Percentiles rank a stretch among this genome's conserved stretches.
These are phyloP conservation scores for Blastocystis hominis DNA, from an alignment of 352 stramenopile species.

Conservation along the genomic window DNA sequence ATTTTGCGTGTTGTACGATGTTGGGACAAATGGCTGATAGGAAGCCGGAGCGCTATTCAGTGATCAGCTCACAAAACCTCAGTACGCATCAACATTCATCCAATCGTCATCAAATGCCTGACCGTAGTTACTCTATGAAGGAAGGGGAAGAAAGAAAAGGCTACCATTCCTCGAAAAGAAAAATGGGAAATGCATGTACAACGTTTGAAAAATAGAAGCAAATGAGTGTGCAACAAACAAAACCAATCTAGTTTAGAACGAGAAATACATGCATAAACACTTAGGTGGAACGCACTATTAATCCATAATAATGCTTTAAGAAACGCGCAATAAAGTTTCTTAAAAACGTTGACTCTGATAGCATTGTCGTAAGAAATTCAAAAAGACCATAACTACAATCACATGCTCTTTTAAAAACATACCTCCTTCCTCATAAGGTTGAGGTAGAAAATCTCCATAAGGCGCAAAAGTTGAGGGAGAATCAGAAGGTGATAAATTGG, in stretches of 20 bases:
- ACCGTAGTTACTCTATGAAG: constrained; percentile 41
- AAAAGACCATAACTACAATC: constrained; percentile 30
- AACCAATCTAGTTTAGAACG: neutral
- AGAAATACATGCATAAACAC: neutral
- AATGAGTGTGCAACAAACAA: constrained; percentile 4
- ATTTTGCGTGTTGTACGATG: constrained; percentile 9
- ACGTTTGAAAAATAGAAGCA: neutral
- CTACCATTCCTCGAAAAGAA: constrained; percentile 20
- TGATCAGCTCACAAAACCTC: neutral
- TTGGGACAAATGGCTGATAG: neutral
- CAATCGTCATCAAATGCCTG: constrained; percentile 50
- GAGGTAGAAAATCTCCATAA: neutral
- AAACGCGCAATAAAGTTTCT: constrained; percentile 16
- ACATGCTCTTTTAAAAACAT: neutral
- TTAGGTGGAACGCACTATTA: neutral
- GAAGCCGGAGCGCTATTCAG: neutral
- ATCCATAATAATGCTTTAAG: neutral
- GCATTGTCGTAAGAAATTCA: constrained; percentile 35
- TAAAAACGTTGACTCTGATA: constrained; percentile 41
- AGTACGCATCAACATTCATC: constrained; percentile 49
- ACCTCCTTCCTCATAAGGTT: constrained; percentile 26
- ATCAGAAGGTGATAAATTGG: neutral
- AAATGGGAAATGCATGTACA: neutral
- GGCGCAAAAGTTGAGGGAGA: neutral
- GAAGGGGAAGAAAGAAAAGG: neutral